Evolutionary conservation across 2,329 filamentous ascomycete genomes (phyloP).

Genomic region (Dothideomycetes sp.): DNA sequence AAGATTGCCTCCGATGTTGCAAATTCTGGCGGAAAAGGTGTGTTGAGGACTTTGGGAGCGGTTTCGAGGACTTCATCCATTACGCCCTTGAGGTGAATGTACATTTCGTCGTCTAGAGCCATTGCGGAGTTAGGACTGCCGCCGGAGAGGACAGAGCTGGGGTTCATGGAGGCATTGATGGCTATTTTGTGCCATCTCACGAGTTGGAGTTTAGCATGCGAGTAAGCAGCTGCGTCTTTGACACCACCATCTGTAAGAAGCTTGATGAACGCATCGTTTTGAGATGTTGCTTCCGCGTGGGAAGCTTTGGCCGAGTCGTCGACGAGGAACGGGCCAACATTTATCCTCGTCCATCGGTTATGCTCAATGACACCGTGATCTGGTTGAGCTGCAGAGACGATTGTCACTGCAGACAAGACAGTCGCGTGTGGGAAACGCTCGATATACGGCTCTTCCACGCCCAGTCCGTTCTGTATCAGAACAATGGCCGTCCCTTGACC

Average conservation of each 20-base stretch:
- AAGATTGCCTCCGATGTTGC: constrained; percentile 54
- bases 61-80: constrained; percentile 61
- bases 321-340: constrained; percentile 53
- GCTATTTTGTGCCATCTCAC: constrained; percentile 68
- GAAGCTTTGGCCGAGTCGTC: constrained; percentile 23
- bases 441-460: constrained; percentile 57
- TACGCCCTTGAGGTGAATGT: constrained; percentile 49
- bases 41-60: constrained; percentile 51
- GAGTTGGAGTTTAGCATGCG: constrained; percentile 56
- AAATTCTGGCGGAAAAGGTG: constrained; percentile 48
- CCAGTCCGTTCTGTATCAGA: constrained; percentile 60
- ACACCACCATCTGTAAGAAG: constrained; percentile 52
- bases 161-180: constrained; percentile 68
- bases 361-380: constrained; percentile 53
- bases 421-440: constrained; percentile 48
- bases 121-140: constrained; percentile 56
- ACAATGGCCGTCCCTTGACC: constrained; percentile 46
- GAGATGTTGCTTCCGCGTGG: constrained; percentile 24
- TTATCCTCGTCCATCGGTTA: constrained; percentile 64
- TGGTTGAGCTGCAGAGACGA: constrained; percentile 57
- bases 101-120: constrained; percentile 51
- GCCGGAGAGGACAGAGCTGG: constrained; percentile 55
- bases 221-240: constrained; percentile 52
- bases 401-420: constrained; percentile 58
- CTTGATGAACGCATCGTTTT: constrained; percentile 40